phyloP scores from a whole-genome alignment of 192 early-diverging fungal species.

The Endogone sp. region DNA sequence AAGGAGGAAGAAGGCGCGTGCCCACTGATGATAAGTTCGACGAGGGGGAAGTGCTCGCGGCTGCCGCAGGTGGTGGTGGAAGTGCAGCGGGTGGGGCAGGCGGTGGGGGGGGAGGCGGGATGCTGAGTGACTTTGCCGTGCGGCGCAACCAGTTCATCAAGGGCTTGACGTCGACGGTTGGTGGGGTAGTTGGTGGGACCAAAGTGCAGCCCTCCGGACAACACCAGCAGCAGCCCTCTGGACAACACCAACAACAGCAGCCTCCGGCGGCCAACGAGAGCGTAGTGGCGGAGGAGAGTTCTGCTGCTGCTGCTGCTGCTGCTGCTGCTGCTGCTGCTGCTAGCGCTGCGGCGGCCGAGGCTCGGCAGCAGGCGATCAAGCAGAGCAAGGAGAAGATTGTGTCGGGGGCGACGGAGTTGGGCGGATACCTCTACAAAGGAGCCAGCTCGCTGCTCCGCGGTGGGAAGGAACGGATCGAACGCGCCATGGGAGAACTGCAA shows the following conservation, averaged over 20 bases:
- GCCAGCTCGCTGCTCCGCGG: conserved; percentile 64
- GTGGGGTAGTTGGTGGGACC: too few species aligned
- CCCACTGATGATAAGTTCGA: background rate
- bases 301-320: background rate
- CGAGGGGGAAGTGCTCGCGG: too few species aligned
- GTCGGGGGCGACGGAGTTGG: conserved; percentile 51
- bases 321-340: background rate
- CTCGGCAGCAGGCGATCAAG: conserved; percentile 27
- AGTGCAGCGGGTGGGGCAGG: background rate
- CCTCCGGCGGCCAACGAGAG: conserved; percentile 2
- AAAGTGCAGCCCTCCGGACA: too few species aligned
- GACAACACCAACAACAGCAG: background rate
- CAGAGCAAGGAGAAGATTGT: conserved; percentile 52
- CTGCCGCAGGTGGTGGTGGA: too few species aligned
- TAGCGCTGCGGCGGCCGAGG: background rate
- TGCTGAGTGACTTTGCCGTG: background rate
- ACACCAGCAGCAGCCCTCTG: background rate
- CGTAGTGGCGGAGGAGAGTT: background rate
- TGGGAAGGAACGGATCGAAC: conserved; percentile 54
- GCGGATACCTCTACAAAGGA: conserved; percentile 59
- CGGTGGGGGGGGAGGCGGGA: background rate
- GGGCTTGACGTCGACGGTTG: background rate
- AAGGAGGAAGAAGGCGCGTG: background rate
- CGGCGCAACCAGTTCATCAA: background rate
- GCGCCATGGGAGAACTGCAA: conserved; percentile 57